A percentile compares a stretch with the other conserved stretches of the same genome.
These are phyloP conservation scores for Ostreobium quekettii DNA, from an alignment of 139 green algal genomes.

Conservation along the genomic window DNA sequence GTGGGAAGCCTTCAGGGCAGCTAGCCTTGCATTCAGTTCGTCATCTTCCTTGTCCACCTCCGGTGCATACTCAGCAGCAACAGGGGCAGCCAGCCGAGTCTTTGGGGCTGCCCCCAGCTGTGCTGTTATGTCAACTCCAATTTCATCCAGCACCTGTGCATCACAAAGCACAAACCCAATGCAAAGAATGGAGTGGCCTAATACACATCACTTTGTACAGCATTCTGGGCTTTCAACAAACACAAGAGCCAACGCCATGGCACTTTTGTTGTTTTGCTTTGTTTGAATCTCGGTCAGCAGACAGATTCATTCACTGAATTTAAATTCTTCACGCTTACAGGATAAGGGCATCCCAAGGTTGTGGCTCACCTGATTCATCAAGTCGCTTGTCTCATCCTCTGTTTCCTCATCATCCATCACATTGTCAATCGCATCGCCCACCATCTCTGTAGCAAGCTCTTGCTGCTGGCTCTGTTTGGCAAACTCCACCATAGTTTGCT, in stretches of 20 bases:
- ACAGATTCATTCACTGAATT: no score
- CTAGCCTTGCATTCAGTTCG: neutral
- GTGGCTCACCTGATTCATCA: constrained; percentile 47
- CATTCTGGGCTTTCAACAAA: no score
- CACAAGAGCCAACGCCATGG: no score
- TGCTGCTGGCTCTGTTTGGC: constrained; percentile 52
- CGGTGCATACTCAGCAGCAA: neutral
- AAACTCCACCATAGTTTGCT: constrained; percentile 51
- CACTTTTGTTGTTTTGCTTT: no score
- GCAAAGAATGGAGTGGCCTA: no score
- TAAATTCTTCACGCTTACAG: no score
- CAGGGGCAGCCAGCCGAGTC: constrained; percentile 17
- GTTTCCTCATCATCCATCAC: constrained; percentile 52
- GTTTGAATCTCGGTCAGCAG: no score
- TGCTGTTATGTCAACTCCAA: constrained; percentile 58
- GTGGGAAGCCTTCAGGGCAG: neutral
- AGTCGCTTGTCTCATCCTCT: constrained; percentile 54
- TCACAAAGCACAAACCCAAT: neutral
- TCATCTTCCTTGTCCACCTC: neutral
- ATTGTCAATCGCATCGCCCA: constrained; percentile 54
- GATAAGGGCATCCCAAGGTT: no score
- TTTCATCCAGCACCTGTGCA: constrained; percentile 66
- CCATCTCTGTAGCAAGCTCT: constrained; percentile 59
- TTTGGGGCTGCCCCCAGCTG: constrained; percentile 33
- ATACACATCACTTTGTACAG: no score